Conservation (phyloP, 352 stramenopile genomes). For the Phytophthora megakarya region DNA sequence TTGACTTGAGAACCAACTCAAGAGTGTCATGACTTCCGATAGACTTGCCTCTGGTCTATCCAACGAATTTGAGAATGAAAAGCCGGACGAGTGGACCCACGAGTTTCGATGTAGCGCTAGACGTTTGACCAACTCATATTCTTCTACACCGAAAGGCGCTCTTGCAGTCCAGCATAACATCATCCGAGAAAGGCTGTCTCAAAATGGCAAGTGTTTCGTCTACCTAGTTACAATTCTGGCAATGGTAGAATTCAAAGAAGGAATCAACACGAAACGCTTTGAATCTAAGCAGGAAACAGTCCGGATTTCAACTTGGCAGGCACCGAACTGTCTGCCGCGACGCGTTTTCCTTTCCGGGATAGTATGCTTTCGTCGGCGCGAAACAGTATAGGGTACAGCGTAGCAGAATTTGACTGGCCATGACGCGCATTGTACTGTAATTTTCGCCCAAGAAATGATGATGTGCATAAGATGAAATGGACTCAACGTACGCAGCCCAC, state of each 20-base stretch:
- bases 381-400: background rate
- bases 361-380: too few species aligned
- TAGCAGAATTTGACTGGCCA: background rate
- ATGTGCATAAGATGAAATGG: background rate
- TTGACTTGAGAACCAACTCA: constrained; percentile 5
- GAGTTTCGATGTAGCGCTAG: background rate
- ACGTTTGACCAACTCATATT: background rate
- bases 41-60: background rate
- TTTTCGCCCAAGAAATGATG: background rate
- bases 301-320: background rate
- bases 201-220: background rate
- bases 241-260: background rate
- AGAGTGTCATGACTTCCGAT: constrained; percentile 2
- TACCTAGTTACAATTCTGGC: background rate
- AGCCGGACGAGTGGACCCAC: background rate
- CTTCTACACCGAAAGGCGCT: constrained; percentile 7
- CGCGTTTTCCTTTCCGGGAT: too few species aligned
- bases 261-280: background rate
- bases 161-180: background rate
- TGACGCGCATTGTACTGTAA: background rate
- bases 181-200: background rate
- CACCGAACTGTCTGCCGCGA: background rate
- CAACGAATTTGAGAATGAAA: constrained; percentile 16
- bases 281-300: background rate
- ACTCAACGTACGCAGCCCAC: too few species aligned